Conservation (phyloP, 2,329 filamentous ascomycete species). For the Aspergillus alliaceus region DNA sequence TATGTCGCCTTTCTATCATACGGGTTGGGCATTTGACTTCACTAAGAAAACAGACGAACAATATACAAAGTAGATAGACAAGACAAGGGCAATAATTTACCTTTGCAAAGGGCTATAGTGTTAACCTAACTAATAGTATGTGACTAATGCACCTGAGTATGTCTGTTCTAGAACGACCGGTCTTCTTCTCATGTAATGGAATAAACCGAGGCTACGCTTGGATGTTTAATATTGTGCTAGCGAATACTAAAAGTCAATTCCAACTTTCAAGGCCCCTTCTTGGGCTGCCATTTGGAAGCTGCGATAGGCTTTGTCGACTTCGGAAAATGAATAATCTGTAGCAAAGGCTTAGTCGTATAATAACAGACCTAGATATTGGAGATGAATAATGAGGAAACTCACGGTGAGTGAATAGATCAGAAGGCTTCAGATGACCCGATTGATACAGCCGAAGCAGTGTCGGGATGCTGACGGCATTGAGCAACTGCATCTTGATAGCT, state of each 20-base stretch:
- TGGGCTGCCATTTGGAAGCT: background rate
- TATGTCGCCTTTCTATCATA: too few species aligned
- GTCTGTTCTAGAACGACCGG: too few species aligned
- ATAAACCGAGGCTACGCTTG: too few species aligned
- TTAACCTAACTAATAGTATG: too few species aligned
- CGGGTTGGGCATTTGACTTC: too few species aligned
- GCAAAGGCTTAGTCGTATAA: background rate
- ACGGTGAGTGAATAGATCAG: constrained; percentile 50
- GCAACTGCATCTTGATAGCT: constrained; percentile 49
- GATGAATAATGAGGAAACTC: background rate
- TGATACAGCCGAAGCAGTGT: constrained; percentile 51
- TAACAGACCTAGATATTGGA: background rate
- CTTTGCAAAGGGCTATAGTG: too few species aligned
- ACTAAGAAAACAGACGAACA: too few species aligned
- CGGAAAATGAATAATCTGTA: background rate
- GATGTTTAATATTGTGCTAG: too few species aligned
- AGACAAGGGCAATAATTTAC: too few species aligned
- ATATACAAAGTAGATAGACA: too few species aligned
- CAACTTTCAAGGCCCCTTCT: background rate
- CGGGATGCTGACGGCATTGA: constrained; percentile 50
- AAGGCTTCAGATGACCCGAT: constrained; percentile 44
- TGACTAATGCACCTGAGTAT: too few species aligned
- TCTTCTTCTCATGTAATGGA: too few species aligned
- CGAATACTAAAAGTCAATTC: background rate
- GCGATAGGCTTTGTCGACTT: background rate